These are phyloP conservation scores for Cladosporium halotolerans DNA, from an alignment of 2,329 filamentous ascomycete genomes.

Conservation along the genomic window DNA sequence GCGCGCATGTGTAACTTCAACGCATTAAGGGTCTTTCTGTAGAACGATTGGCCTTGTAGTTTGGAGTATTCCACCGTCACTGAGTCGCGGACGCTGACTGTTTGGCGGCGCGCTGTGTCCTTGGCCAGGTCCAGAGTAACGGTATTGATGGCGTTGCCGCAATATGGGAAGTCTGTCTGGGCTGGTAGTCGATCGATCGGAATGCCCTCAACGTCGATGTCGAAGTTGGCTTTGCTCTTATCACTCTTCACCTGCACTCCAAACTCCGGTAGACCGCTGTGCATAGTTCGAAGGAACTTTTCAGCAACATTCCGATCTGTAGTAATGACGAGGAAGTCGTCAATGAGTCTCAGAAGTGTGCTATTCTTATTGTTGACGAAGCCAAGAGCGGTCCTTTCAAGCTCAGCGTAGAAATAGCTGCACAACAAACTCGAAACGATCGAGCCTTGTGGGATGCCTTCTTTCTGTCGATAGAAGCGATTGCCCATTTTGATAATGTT, in stretches of 20 bases:
- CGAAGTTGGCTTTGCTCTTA: slow-evolving; percentile 85
- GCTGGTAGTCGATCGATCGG: slow-evolving; percentile 44
- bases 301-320: slow-evolving; percentile 60
- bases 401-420: slow-evolving; percentile 90
- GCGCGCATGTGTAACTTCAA: slow-evolving; percentile 81
- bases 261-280: slow-evolving; percentile 68
- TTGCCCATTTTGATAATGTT: slow-evolving; percentile 88
- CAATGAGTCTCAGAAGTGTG: slow-evolving; percentile 74
- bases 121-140: slow-evolving; percentile 68
- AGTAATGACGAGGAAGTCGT: slow-evolving; percentile 89
- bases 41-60: slow-evolving; percentile 68
- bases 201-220: slow-evolving; percentile 50
- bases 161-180: slow-evolving; percentile 71
- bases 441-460: slow-evolving; percentile 89
- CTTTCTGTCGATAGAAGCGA: slow-evolving; percentile 78
- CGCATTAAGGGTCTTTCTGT: slow-evolving; percentile 65
- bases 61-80: slow-evolving; percentile 73
- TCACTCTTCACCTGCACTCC: slow-evolving; percentile 69
- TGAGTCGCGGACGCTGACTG: slow-evolving; percentile 56
- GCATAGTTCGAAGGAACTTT: slow-evolving; percentile 73
- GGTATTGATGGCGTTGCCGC: slow-evolving; percentile 71
- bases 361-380: slow-evolving; percentile 56
- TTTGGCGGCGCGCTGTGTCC: slow-evolving; percentile 51
- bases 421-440: slow-evolving; percentile 80
- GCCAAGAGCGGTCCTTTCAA: slow-evolving; percentile 62